Conservation (phyloP, 306 rosid genomes). For the Prunus armeniaca region DNA sequence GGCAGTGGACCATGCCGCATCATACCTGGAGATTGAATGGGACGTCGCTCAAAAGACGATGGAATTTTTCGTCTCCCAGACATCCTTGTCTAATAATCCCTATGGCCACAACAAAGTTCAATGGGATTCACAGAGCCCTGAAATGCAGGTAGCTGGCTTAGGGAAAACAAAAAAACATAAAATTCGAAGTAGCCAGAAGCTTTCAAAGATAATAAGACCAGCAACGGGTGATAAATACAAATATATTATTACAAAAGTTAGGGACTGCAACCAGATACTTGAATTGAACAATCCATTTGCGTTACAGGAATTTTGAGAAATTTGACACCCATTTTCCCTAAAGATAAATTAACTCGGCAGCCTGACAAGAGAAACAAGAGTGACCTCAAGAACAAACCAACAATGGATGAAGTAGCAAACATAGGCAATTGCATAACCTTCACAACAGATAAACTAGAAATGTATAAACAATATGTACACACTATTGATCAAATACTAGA, state of each 20-base stretch:
- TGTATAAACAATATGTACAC: not conserved
- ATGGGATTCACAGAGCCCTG: constrained; percentile 11
- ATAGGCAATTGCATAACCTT: not conserved
- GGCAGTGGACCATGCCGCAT: constrained; percentile 59
- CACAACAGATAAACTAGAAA: not conserved
- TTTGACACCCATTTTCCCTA: not conserved
- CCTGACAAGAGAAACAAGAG: not conserved
- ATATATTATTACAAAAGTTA: not conserved
- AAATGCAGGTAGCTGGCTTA: constrained; percentile 1
- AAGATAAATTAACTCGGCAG: not conserved
- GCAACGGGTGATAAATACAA: not conserved
- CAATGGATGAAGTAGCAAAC: not conserved
- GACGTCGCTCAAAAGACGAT: constrained; percentile 32
- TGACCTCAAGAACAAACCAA: not conserved
- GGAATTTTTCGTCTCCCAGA: constrained; percentile 43
- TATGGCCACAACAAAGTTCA: constrained; percentile 20
- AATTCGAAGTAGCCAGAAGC: not conserved
- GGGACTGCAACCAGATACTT: not conserved
- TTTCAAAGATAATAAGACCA: not conserved
- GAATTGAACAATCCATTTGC: not conserved
- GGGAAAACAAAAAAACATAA: not conserved
- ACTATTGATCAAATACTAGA: not conserved
- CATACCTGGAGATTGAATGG: constrained; percentile 44
- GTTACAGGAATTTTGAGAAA: not conserved
- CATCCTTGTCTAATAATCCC: constrained; percentile 28